These are phyloP conservation scores for Coemansia sp. DNA, from an alignment of 192 early-diverging fungal genomes.

Conservation along the genomic window DNA sequence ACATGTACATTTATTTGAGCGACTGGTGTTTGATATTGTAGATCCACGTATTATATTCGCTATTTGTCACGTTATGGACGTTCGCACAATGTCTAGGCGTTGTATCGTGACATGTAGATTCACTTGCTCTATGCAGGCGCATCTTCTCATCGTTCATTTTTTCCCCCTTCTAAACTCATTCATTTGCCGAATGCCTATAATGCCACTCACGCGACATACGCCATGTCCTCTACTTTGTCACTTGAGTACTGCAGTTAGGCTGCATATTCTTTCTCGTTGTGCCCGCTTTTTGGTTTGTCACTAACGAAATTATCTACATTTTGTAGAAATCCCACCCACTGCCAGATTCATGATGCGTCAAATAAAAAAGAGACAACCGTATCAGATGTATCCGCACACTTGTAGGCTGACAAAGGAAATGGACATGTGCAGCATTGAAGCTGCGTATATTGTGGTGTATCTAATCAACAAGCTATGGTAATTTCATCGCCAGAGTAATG, in stretches of 20 bases:
- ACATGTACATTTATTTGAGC: neutral
- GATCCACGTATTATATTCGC: neutral
- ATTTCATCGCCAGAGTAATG: neutral
- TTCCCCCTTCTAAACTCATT: neutral
- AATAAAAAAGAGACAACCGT: neutral
- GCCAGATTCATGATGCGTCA: neutral
- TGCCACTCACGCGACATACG: neutral
- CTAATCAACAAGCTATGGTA: neutral
- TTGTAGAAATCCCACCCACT: neutral
- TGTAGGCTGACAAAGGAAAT: neutral
- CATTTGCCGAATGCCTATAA: constrained; percentile 1
- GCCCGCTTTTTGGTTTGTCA: neutral
- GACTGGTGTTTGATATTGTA: neutral
- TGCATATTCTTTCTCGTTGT: neutral
- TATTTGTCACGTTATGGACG: neutral
- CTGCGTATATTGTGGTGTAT: neutral
- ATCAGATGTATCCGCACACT: neutral
- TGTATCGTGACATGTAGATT: neutral
- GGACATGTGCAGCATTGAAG: neutral
- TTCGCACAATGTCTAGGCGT: neutral
- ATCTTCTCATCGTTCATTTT: neutral
- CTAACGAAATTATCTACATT: neutral
- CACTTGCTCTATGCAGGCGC: neutral
- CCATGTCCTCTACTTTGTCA: constrained; percentile 4
- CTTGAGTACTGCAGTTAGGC: neutral